Base-by-base conservation (phyloP, 140 eudicot species). In the Bidens hawaiensis region DNA sequence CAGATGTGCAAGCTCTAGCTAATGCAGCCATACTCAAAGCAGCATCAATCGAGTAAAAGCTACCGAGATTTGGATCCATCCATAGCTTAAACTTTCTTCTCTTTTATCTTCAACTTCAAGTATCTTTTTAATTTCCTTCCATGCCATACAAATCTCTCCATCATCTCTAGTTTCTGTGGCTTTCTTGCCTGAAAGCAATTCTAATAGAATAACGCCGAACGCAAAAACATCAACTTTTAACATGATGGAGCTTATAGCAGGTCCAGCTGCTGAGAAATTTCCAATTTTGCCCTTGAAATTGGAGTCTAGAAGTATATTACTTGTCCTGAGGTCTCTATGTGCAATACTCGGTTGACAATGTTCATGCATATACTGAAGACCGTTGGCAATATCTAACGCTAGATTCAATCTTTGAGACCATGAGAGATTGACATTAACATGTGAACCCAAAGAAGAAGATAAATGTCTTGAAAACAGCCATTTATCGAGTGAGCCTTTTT, bases 301-400 rank as follows among this genome's bases (percentile, higher is more conserved):
- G 19, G 94, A 75, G 57, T 88, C 89, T 2, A 88, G 82, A 73
- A 88, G 96, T 75, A 88, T 85, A 40, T 85, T 88, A 64, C 82
- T 82, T 26, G 90, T 79, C 53, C 75, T 62, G 43, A 85, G 67
- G 69, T 85, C 90, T 68, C 86, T 71, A 38, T 88, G 96, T 60
- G 83, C 85, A 18, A 88, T 75, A 64, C 83, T 82, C 4, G 96
- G 96, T 52, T 82, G 85, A 73, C 80, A 72, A 60, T 84, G 94
- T 71, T 88, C 96, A 54, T 85, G 96, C 90, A 88, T 79, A 73
- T 88, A 88, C 1, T 85, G 96, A 14, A 88, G 81, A 15, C 90
- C 96, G 33, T 85, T 88, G 15, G 96, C 90, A 1, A 88, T 80
- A 62, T 88, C 94, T 3, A 85, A 57, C 5, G 96, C 90, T 19